A percentile compares a stretch with the other conserved stretches of the same genome.
Evolutionary conservation across 176 grass and related monocot genomes (phyloP).

Genomic region (Dactylis glomerata): DNA sequence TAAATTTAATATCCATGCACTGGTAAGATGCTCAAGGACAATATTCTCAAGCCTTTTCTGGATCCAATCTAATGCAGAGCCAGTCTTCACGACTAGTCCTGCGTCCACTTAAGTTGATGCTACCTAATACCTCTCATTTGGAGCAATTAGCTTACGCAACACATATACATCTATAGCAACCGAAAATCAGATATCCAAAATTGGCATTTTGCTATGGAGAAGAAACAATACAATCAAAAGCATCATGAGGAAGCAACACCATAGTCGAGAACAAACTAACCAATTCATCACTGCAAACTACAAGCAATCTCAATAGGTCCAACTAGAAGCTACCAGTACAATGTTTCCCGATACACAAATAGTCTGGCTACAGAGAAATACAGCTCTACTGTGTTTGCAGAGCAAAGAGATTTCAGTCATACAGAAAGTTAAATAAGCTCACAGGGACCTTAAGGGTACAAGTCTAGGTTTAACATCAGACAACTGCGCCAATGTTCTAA

Average conservation of each 20-base stretch:
- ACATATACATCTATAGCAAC: too few relatives aligned
- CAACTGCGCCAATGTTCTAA: constrained; percentile 19
- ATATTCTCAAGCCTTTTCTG: too few relatives aligned
- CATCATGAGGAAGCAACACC: background rate
- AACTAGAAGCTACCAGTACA: constrained; percentile 4
- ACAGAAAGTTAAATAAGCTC: constrained; percentile 36
- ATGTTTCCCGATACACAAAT: constrained; percentile 25
- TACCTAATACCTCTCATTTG: too few relatives aligned
- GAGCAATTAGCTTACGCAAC: too few relatives aligned
- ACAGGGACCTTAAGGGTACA: constrained; percentile 17
- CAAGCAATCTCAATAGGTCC: background rate
- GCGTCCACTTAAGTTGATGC: too few relatives aligned
- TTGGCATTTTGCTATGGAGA: background rate
- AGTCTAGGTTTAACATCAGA: constrained; percentile 24
- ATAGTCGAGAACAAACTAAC: background rate
- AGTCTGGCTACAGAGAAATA: constrained; percentile 20
- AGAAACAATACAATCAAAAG: background rate
- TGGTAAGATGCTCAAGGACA: background rate
- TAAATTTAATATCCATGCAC: background rate
- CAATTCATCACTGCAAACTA: background rate
- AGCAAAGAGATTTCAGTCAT: background rate
- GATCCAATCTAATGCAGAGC: background rate
- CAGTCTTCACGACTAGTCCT: background rate
- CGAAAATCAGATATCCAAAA: too few relatives aligned
- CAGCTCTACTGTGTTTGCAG: background rate